Percentiles rank a stretch among this genome's conserved stretches.
Evolutionary conservation across 257 asterid genomes (phyloP).

Genomic region (Euphrasia confusa): DNA sequence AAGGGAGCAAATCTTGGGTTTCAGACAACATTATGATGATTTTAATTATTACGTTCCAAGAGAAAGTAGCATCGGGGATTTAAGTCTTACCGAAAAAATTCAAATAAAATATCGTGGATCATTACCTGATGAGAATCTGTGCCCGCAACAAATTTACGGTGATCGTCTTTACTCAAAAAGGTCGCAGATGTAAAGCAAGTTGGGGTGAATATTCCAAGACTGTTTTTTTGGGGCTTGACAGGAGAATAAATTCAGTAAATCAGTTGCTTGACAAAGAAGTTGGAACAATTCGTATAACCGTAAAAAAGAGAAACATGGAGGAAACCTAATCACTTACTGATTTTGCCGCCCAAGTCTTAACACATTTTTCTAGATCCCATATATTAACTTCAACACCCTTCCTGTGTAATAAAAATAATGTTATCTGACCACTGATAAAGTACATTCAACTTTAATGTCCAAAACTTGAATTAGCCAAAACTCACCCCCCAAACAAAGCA

Average conservation of each 20-base stretch:
- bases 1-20: neutral
- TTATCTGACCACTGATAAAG: constrained; percentile 2
- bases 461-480: constrained; percentile 12
- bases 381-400: constrained; percentile 84
- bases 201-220: constrained; percentile 77
- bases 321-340: constrained; percentile 48
- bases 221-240: constrained; percentile 78
- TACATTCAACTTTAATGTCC: constrained; percentile 13
- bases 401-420: constrained; percentile 35
- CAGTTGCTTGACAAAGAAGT: constrained; percentile 18
- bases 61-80: neutral
- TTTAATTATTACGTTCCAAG: neutral
- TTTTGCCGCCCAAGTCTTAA: constrained; percentile 73
- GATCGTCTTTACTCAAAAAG: constrained; percentile 76
- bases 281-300: constrained; percentile 8
- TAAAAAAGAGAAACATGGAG: constrained; percentile 9
- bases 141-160: constrained; percentile 82
- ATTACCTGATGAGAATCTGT: constrained; percentile 80
- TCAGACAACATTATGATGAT: neutral
- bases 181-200: constrained; percentile 87
- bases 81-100: neutral
- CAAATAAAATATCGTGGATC: neutral
- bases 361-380: constrained; percentile 67
- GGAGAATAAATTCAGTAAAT: constrained; percentile 20
- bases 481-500: constrained; percentile 95